phyloP scores from a whole-genome alignment of 2,329 filamentous ascomycete species.

The Hypoxylon sp. region DNA sequence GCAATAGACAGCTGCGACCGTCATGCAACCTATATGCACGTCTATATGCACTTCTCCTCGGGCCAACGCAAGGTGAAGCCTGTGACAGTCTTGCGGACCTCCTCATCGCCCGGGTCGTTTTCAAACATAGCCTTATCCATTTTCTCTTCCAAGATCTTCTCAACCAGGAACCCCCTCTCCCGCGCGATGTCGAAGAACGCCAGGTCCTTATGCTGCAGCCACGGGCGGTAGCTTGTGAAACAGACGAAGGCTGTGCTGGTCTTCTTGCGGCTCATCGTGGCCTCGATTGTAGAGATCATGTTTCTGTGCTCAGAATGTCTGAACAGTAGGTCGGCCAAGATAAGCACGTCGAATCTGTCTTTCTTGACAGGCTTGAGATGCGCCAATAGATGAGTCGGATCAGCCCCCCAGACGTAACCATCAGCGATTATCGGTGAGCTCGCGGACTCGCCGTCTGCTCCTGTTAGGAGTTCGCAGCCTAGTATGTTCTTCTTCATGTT shows the following conservation, averaged over 20 bases:
- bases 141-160: constrained; percentile 83
- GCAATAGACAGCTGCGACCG: constrained; percentile 21
- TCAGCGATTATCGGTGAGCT: constrained; percentile 66
- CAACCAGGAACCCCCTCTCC: constrained; percentile 79
- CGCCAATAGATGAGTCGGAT: constrained; percentile 70
- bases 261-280: constrained; percentile 71
- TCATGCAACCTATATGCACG: constrained; percentile 43
- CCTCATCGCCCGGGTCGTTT: constrained; percentile 86
- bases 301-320: constrained; percentile 89
- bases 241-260: constrained; percentile 83
- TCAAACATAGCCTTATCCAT: constrained; percentile 93
- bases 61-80: constrained; percentile 82
- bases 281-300: constrained; percentile 78
- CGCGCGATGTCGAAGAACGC: constrained; percentile 86
- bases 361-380: constrained; percentile 63
- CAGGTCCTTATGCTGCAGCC: constrained; percentile 87
- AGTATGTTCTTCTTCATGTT: constrained; percentile 85
- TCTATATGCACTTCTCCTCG: constrained; percentile 53
- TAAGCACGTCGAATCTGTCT: constrained; percentile 80
- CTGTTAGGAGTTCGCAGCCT: constrained; percentile 62
- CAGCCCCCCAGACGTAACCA: constrained; percentile 88
- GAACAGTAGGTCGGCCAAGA: constrained; percentile 91
- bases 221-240: constrained; percentile 94
- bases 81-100: constrained; percentile 84
- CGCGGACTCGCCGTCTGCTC: constrained; percentile 45